A percentile compares a stretch with the other conserved stretches of the same genome.
phyloP scores from a whole-genome alignment of 345 rosid species.

The Lumnitzera littorea region DNA sequence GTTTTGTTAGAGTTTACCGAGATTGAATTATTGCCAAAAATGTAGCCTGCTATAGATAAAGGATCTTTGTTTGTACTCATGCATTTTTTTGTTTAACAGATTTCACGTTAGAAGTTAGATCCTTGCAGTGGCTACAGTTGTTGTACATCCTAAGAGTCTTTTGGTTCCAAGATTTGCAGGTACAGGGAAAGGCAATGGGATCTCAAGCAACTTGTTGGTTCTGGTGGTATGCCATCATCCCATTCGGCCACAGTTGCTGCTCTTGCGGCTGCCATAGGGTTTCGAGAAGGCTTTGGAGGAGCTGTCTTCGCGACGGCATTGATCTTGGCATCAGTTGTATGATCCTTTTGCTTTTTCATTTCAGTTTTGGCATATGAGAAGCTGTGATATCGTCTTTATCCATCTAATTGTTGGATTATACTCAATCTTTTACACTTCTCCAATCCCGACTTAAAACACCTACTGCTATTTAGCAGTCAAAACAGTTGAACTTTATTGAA shows the following conservation, averaged over 20 bases:
- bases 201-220: slow-evolving; percentile 72
- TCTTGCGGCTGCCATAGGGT: slow-evolving; percentile 64
- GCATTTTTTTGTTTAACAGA: slow-evolving; percentile 1
- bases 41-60: no score
- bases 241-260: slow-evolving; percentile 90
- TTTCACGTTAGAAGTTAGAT: slow-evolving; percentile 3
- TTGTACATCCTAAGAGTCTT: slow-evolving; percentile 25
- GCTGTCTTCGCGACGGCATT: slow-evolving; percentile 59
- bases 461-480: no score
- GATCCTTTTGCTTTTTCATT: slow-evolving; percentile 8
- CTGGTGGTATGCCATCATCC: slow-evolving; percentile 97
- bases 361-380: background rate
- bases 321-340: slow-evolving; percentile 70
- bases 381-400: background rate
- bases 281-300: slow-evolving; percentile 87
- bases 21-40: no score
- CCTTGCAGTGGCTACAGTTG: background rate
- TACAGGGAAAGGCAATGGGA: slow-evolving; percentile 77
- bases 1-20: no score
- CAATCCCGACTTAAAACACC: no score
- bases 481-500: no score
- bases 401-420: no score
- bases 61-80: background rate
- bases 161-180: slow-evolving; percentile 61
- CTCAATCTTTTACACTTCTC: no score